Percentiles rank a stretch among this genome's conserved stretches.
These are phyloP conservation scores for Pseudocercospora musae DNA, from an alignment of 2,329 filamentous ascomycete genomes.

Conservation along the genomic window DNA sequence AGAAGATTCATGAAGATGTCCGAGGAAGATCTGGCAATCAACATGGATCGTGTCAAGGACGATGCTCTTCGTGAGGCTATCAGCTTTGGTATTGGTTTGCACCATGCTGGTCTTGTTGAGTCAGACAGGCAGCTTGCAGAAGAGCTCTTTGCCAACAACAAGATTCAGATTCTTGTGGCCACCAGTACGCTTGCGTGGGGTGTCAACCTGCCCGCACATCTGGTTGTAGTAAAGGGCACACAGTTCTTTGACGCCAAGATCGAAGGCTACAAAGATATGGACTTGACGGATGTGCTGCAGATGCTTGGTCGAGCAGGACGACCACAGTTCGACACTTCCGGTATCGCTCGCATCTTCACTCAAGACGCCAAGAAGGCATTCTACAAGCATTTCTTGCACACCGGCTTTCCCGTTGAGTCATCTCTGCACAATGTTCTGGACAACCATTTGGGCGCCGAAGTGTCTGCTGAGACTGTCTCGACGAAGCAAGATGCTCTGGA, in stretches of 20 bases:
- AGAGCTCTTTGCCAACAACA: slow-evolving; percentile 94
- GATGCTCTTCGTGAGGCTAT: slow-evolving; percentile 90
- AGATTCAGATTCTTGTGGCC: slow-evolving; percentile 93
- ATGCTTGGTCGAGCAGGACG: slow-evolving; percentile 95
- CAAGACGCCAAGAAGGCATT: slow-evolving; percentile 98
- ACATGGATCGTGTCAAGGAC: slow-evolving; percentile 87
- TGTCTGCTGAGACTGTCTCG: slow-evolving; percentile 85
- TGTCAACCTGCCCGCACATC: slow-evolving; percentile 92
- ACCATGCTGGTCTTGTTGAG: slow-evolving; percentile 95
- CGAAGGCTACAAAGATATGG: slow-evolving; percentile 98
- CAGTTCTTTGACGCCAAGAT: slow-evolving; percentile 98
- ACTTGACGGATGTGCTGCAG: slow-evolving; percentile 93
- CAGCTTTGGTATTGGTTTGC: slow-evolving; percentile 92
- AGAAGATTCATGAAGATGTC: slow-evolving; percentile 89
- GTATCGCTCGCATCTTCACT: slow-evolving; percentile 95
- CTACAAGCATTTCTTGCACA: slow-evolving; percentile 98
- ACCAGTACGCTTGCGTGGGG: slow-evolving; percentile 98
- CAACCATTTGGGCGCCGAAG: slow-evolving; percentile 93
- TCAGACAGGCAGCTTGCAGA: slow-evolving; percentile 88
- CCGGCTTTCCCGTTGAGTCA: slow-evolving; percentile 95
- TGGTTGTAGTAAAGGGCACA: slow-evolving; percentile 96
- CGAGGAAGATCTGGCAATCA: slow-evolving; percentile 86
- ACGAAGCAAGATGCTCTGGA: slow-evolving; percentile 97
- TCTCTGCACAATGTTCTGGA: slow-evolving; percentile 94
- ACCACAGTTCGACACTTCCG: slow-evolving; percentile 93